Percentiles rank a stretch among this genome's conserved stretches.
phyloP scores from a whole-genome alignment of 2,329 filamentous ascomycete genomes.

The Sordariomycetes sp. region DNA sequence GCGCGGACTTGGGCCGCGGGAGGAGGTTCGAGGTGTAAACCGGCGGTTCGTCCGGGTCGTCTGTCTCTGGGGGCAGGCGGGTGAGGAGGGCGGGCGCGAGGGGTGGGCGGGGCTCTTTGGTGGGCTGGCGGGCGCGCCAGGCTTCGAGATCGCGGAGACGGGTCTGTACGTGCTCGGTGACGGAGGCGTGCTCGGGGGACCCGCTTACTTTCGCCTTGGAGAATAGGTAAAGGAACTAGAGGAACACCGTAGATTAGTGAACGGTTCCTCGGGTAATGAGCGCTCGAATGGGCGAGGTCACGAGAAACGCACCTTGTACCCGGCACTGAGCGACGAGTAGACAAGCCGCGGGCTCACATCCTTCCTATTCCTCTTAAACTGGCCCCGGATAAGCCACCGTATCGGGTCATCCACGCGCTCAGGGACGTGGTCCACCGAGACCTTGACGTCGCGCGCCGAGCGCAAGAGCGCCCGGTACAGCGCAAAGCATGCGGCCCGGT shows the following conservation, averaged over 20 bases:
- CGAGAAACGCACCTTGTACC: conserved; percentile 42
- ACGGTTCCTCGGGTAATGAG: not conserved
- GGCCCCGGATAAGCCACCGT: conserved; percentile 43
- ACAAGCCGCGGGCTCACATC: conserved; percentile 47
- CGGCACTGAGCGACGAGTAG: conserved; percentile 47
- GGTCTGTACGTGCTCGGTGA: conserved; percentile 14
- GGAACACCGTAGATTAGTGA: not conserved
- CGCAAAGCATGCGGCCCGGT: conserved; percentile 47
- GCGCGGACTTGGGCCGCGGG: conserved; percentile 31
- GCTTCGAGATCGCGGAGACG: conserved; percentile 1
- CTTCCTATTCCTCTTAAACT: conserved; percentile 46
- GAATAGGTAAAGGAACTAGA: conserved; percentile 27
- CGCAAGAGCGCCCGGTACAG: conserved; percentile 59
- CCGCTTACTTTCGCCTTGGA: conserved; percentile 20
- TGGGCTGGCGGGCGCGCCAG: conserved; percentile 10
- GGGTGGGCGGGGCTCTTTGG: conserved; percentile 11
- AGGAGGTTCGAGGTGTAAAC: conserved; percentile 31
- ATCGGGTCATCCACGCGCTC: conserved; percentile 27
- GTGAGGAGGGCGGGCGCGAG: conserved; percentile 12
- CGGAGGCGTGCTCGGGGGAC: conserved; percentile 23
- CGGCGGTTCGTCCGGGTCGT: conserved; percentile 19
- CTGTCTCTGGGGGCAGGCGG: conserved; percentile 14
- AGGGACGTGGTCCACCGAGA: conserved; percentile 20
- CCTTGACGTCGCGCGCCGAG: conserved; percentile 35
- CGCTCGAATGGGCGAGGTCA: not conserved